Conservation (phyloP, 1,139 yeast species). For the Hanseniaspora gamundiae region DNA sequence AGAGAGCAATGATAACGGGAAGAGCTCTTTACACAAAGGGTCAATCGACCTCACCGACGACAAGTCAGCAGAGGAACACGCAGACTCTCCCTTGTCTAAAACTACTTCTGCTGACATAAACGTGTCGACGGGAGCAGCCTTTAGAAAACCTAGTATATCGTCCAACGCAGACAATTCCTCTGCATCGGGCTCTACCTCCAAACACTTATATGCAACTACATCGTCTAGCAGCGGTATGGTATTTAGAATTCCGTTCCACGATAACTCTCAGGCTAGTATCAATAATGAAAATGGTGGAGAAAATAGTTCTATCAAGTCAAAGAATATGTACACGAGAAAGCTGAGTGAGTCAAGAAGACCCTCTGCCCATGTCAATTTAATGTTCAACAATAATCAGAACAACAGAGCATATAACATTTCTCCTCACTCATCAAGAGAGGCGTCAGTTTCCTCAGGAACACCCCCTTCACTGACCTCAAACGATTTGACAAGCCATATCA, state of each 20-base stretch:
- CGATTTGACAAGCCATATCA: background rate
- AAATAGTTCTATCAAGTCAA: slow-evolving; percentile 4
- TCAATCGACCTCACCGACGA: slow-evolving; percentile 4
- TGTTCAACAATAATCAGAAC: background rate
- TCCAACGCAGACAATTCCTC: slow-evolving; percentile 5
- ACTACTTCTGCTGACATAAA: slow-evolving; percentile 3
- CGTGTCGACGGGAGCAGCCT: background rate
- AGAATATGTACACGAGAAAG: slow-evolving; percentile 1
- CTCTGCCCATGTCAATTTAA: background rate
- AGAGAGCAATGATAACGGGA: background rate
- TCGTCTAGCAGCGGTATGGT: slow-evolving; percentile 24
- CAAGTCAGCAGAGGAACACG: slow-evolving; percentile 9
- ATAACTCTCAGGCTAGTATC: slow-evolving; percentile 14
- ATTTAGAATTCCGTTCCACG: slow-evolving; percentile 58
- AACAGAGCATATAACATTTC: slow-evolving; percentile 6
- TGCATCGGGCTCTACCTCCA: slow-evolving; percentile 1
- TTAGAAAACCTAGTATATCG: slow-evolving; percentile 1
- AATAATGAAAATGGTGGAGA: slow-evolving; percentile 1
- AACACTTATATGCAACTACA: background rate
- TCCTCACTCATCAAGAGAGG: slow-evolving; percentile 21
- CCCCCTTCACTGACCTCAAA: slow-evolving; percentile 10
- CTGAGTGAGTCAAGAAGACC: background rate
- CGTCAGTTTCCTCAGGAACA: slow-evolving; percentile 23
- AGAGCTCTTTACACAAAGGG: no score
- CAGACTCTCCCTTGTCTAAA: slow-evolving; percentile 13